Evolutionary conservation across 2,329 filamentous ascomycete species (phyloP).

Genomic region (Fusarium nisikadoi): DNA sequence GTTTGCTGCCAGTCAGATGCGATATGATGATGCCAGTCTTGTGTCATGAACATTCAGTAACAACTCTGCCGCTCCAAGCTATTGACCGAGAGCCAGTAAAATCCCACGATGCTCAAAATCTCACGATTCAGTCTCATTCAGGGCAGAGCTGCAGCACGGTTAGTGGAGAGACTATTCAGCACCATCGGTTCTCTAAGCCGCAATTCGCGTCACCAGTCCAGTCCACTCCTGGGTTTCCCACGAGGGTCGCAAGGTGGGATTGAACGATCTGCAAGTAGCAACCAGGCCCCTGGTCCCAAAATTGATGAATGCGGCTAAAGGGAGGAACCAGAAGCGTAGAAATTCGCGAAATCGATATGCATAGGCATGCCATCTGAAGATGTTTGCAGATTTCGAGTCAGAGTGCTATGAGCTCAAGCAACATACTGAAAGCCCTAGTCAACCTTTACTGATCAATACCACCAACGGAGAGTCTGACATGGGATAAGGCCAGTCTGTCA

Average conservation of each 20-base stretch:
- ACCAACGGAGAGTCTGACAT: background rate
- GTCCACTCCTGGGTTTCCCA: conserved; percentile 25
- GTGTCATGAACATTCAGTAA: conserved; percentile 39
- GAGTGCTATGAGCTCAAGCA: background rate
- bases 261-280: conserved; percentile 44
- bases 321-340: conserved; percentile 28
- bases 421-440: background rate
- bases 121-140: conserved; percentile 11
- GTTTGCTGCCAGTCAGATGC: conserved; percentile 27
- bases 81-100: conserved; percentile 22
- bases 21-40: conserved; percentile 44
- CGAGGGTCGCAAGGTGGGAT: conserved; percentile 38
- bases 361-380: background rate
- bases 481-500: conserved; percentile 16
- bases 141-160: conserved; percentile 9
- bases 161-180: conserved; percentile 10
- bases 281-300: conserved; percentile 39
- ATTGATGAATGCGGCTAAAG: conserved; percentile 38
- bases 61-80: conserved; percentile 24
- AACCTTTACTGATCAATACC: background rate
- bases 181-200: conserved; percentile 18
- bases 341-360: conserved; percentile 8
- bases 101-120: conserved; percentile 10
- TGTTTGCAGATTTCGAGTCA: conserved; percentile 5
- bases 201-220: conserved; percentile 40